Evolutionary conservation across 2,329 filamentous ascomycete genomes (phyloP).

Genomic region (Talaromyces sp.): DNA sequence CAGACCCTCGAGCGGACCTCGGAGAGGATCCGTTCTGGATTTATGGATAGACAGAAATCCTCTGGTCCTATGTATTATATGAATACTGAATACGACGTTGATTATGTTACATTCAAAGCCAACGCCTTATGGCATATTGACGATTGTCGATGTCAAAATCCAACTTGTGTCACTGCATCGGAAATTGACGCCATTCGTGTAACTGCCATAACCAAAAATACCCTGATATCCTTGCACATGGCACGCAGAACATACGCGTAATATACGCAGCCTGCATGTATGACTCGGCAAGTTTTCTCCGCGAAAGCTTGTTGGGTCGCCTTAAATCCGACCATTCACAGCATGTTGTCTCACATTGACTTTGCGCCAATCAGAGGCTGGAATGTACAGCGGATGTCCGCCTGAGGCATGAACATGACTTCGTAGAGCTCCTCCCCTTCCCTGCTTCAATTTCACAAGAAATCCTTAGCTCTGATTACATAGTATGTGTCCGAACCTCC

Average conservation of each 20-base stretch:
- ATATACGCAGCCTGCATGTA: background rate
- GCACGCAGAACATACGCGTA: background rate
- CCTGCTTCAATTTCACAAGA: too few species aligned
- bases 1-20: background rate
- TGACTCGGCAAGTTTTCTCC: background rate
- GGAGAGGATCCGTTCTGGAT: background rate
- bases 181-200: background rate
- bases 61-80: too few species aligned
- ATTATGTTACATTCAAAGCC: background rate
- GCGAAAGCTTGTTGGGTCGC: background rate
- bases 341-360: too few species aligned
- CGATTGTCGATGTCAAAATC: background rate
- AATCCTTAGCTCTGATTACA: too few species aligned
- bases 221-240: background rate
- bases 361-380: constrained; percentile 1
- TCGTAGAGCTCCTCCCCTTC: too few species aligned
- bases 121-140: background rate
- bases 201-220: background rate
- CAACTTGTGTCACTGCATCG: background rate
- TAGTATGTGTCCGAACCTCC: background rate
- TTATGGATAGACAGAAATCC: background rate
- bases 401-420: background rate
- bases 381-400: background rate
- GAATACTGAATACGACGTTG: too few species aligned
- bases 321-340: constrained; percentile 12